phyloP scores from a whole-genome alignment of 805 yeast species.

The Myxozyma sirexii region DNA sequence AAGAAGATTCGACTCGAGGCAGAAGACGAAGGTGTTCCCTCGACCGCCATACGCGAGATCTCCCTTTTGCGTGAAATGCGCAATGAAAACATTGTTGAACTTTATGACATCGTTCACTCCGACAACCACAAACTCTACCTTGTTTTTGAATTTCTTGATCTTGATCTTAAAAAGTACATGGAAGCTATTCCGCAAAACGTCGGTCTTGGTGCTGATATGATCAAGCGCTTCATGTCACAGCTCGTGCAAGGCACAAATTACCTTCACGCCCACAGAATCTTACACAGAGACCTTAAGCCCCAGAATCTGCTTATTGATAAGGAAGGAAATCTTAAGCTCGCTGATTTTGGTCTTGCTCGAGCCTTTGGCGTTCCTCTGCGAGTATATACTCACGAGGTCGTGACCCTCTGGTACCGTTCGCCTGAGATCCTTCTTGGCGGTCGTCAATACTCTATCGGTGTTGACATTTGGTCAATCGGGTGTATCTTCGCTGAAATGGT shows the following conservation, averaged over 20 bases:
- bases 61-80: slow-evolving; percentile 90
- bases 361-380: slow-evolving; percentile 97
- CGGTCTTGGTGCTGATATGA: slow-evolving; percentile 86
- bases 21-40: slow-evolving; percentile 98
- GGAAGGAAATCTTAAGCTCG: slow-evolving; percentile 89
- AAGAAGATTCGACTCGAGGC: slow-evolving; percentile 94
- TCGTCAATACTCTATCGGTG: slow-evolving; percentile 95
- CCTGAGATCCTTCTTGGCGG: slow-evolving; percentile 97
- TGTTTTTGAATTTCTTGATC: slow-evolving; percentile 90
- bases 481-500: slow-evolving; percentile 98
- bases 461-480: slow-evolving; percentile 98
- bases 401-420: slow-evolving; percentile 95
- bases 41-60: slow-evolving; percentile 96
- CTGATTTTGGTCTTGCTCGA: slow-evolving; percentile 93
- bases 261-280: slow-evolving; percentile 91
- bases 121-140: slow-evolving; percentile 89
- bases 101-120: slow-evolving; percentile 92
- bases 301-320: slow-evolving; percentile 93
- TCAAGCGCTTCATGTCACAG: slow-evolving; percentile 91
- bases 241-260: slow-evolving; percentile 86
- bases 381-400: slow-evolving; percentile 97
- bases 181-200: slow-evolving; percentile 89
- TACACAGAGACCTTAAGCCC: slow-evolving; percentile 95
- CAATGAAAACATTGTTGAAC: slow-evolving; percentile 88
- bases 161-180: slow-evolving; percentile 96